A percentile compares a stretch with the other conserved stretches of the same genome.
These are phyloP conservation scores for Phoenix roebelenii DNA, from an alignment of 176 grass and related monocot genomes.

Conservation along the genomic window DNA sequence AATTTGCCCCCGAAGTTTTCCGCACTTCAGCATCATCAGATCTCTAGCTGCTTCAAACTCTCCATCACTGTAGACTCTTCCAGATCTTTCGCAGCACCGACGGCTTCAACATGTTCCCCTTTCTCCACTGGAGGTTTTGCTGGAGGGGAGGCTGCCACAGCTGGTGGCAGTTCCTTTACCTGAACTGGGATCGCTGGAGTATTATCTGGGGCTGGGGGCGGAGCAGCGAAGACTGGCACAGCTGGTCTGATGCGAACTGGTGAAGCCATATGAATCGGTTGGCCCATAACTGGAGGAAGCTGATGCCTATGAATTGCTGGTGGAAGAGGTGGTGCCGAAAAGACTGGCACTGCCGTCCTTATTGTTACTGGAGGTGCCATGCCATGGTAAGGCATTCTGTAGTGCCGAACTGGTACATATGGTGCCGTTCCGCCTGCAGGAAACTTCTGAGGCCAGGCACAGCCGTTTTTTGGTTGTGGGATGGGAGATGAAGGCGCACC, in stretches of 20 bases:
- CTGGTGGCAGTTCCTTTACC: conserved; percentile 35
- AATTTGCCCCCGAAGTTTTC: too few relatives aligned
- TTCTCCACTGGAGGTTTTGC: not conserved
- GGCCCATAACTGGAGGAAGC: conserved; percentile 54
- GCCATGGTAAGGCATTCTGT: conserved; percentile 53
- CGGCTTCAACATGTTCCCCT: not conserved
- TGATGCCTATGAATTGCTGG: conserved; percentile 37
- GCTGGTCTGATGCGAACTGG: conserved; percentile 74
- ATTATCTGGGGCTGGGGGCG: conserved; percentile 22
- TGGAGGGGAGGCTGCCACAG: not conserved
- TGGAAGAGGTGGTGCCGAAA: conserved; percentile 86
- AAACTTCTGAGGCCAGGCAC: conserved; percentile 51
- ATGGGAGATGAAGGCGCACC: conserved; percentile 16
- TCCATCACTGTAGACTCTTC: conserved; percentile 11
- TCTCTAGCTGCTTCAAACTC: conserved; percentile 4
- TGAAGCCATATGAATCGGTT: conserved; percentile 58
- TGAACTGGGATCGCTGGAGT: conserved; percentile 41
- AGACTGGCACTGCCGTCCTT: conserved; percentile 79
- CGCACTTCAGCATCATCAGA: not conserved
- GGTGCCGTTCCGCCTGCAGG: conserved; percentile 54
- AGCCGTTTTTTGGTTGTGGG: conserved; percentile 20
- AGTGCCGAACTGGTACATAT: conserved; percentile 73
- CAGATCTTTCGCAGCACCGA: not conserved
- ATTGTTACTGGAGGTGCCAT: conserved; percentile 92
- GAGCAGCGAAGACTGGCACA: conserved; percentile 52